Conservation (phyloP, 345 rosid species). For the Eucalyptus microcorys region DNA sequence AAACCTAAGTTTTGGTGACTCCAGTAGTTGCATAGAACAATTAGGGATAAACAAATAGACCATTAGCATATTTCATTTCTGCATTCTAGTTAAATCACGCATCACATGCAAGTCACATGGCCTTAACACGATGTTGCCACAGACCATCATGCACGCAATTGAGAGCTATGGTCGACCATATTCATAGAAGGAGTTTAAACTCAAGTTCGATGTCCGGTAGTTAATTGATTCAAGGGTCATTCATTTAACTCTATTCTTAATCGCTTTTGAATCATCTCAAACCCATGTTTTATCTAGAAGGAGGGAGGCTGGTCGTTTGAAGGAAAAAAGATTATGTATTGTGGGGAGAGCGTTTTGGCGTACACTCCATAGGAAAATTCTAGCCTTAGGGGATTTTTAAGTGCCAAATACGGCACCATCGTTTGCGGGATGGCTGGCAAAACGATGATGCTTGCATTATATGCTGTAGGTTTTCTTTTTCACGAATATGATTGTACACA, state of each 20-base stretch:
- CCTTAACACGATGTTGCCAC: not conserved
- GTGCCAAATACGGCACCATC: too few species aligned
- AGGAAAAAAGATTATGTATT: not conserved
- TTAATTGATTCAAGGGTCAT: not conserved
- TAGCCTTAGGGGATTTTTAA: too few species aligned
- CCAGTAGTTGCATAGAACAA: not conserved
- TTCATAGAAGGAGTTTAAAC: not conserved
- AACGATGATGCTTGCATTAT: too few species aligned
- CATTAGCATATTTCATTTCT: not conserved
- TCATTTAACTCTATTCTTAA: not conserved
- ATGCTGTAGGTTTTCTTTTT: too few species aligned
- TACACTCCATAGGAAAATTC: too few species aligned
- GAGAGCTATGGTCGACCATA: not conserved
- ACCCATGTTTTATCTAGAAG: not conserved
- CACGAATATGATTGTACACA: too few species aligned
- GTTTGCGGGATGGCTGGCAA: too few species aligned
- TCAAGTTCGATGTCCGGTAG: not conserved
- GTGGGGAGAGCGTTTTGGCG: too few species aligned
- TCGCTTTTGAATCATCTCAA: not conserved
- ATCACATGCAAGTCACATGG: not conserved
- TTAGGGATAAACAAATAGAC: not conserved
- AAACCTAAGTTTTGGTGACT: not conserved
- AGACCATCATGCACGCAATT: accelerated
- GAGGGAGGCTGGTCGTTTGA: not conserved
- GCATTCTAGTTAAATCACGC: not conserved